Conservation (phyloP, 75 land plant genomes). For the Pinus albicaulis region DNA sequence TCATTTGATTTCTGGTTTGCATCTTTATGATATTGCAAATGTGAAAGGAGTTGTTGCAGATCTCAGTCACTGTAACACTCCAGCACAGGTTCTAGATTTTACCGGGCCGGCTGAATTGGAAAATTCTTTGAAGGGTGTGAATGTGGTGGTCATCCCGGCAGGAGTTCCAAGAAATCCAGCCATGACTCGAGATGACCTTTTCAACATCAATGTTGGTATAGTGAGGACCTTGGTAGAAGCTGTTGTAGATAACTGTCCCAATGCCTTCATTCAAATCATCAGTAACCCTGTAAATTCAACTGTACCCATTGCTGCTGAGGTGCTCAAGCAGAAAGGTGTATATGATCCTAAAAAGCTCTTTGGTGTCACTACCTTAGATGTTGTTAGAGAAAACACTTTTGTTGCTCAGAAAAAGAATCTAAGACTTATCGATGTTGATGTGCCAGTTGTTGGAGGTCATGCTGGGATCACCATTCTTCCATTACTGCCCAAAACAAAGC, state of each 20-base stretch:
- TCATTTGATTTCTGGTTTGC: conserved; percentile 58
- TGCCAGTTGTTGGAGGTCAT: conserved; percentile 98
- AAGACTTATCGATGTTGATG: conserved; percentile 74
- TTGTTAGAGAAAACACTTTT: conserved; percentile 94
- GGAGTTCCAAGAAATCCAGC: conserved; percentile 98
- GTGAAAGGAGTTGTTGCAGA: conserved; percentile 91
- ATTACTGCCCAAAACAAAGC: conserved; percentile 70
- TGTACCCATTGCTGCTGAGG: conserved; percentile 96
- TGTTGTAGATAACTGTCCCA: conserved; percentile 88
- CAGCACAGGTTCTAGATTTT: conserved; percentile 69
- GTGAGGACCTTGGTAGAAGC: conserved; percentile 73
- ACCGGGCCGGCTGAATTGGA: conserved; percentile 76
- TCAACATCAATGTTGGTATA: conserved; percentile 97
- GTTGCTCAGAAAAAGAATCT: conserved; percentile 57
- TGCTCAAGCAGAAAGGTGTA: conserved; percentile 86
- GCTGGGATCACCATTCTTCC: conserved; percentile 97
- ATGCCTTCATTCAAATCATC: conserved; percentile 50
- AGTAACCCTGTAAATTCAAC: conserved; percentile 99
- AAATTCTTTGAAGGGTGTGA: conserved; percentile 67
- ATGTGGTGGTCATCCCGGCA: conserved; percentile 92
- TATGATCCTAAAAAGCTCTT: conserved; percentile 85
- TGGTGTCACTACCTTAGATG: conserved; percentile 98
- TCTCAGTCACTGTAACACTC: conserved; percentile 92
- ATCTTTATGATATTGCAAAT: conserved; percentile 91
- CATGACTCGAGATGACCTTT: conserved; percentile 98